Evolutionary conservation across 148 eudicot species (phyloP), one percentile per base, ranked within the genome.

Genomic region (Rhododendron simsii): DNA sequence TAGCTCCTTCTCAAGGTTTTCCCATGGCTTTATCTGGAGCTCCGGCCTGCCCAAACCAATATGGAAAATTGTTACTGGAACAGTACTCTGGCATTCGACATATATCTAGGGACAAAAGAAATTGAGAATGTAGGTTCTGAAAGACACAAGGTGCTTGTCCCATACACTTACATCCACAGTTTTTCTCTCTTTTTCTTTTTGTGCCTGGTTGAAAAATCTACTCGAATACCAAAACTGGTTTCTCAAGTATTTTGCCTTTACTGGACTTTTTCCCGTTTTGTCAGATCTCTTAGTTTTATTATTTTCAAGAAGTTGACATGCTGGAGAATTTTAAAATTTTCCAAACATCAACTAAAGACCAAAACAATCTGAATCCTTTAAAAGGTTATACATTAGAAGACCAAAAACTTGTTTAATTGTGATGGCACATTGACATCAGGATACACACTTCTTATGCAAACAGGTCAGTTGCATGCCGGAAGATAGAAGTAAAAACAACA

Each of bases 21-120:
- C 88, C 95, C 95, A 93, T 55, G 95, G 93, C 88, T 88, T 86
- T 85, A 93, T 87, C 28, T 88, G 78, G 51, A 88, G 41, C 91
- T 91, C 95, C 7, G 90, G 90, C 95, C 95, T 93, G 87, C 75
- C 79, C 35, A 79, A 81, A 33, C 53, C 44, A 28, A 20, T 13
- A 51, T 35, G 0, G 61, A 67, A 76, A 44, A 59, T 20, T 41
- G 48, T 77, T 77, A 77, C 12, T 9, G 26, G 50, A 41, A 16
- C 21, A 76, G 41, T 41, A 41, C 45, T 45, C 12, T 18, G 23
- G 14, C 26, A 26, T 8, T 39, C 2, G 6, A 18, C 14, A 23
- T 45, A 8, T 10, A n/a, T 11, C 7, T 45, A 3, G 3, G 16
- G 2, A 28, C 14, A 13, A n/a, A 23, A 65, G 35, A 67, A 69